These are phyloP conservation scores for Fusarium brevicatenulatum DNA, from an alignment of 2,329 filamentous ascomycete species.

Conservation along the genomic window DNA sequence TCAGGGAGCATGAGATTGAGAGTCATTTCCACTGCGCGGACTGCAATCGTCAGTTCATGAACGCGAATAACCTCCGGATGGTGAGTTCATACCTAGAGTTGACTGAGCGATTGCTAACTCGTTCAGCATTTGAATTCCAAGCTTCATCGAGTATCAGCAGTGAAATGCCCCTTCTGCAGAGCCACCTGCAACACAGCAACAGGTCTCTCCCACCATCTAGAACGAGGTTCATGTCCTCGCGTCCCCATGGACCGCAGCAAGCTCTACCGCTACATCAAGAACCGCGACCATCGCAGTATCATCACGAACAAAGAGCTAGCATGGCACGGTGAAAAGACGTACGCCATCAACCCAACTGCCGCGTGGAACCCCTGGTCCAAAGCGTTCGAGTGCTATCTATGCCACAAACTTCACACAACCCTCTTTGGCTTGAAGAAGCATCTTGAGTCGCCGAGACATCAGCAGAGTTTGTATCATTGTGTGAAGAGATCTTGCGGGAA, in stretches of 20 bases:
- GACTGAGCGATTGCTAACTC: neutral
- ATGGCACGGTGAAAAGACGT: constrained; percentile 52
- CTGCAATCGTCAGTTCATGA: constrained; percentile 49
- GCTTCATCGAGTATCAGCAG: constrained; percentile 49
- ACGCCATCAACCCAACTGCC: constrained; percentile 49
- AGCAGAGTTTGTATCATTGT: constrained; percentile 54
- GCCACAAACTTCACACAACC: constrained; percentile 54
- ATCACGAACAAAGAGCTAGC: constrained; percentile 63
- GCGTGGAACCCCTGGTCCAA: constrained; percentile 56
- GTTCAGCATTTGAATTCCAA: constrained; percentile 65
- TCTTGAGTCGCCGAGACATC: constrained; percentile 59
- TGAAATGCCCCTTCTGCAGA: constrained; percentile 66
- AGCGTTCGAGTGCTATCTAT: constrained; percentile 53
- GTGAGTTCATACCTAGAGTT: neutral
- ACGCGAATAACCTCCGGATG: constrained; percentile 30
- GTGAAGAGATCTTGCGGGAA: constrained; percentile 47
- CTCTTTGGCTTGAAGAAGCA: constrained; percentile 58
- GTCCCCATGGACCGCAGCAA: constrained; percentile 59
- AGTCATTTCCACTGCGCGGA: constrained; percentile 48
- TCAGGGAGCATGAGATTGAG: constrained; percentile 43
- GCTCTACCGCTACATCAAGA: constrained; percentile 59
- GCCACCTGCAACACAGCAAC: constrained; percentile 58
- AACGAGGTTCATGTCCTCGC: constrained; percentile 61
- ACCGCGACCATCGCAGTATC: constrained; percentile 57
- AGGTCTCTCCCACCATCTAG: constrained; percentile 66